Evolutionary conservation across 768 basidiomycete species (phyloP).

Genomic region (Trametes gibbosa): DNA sequence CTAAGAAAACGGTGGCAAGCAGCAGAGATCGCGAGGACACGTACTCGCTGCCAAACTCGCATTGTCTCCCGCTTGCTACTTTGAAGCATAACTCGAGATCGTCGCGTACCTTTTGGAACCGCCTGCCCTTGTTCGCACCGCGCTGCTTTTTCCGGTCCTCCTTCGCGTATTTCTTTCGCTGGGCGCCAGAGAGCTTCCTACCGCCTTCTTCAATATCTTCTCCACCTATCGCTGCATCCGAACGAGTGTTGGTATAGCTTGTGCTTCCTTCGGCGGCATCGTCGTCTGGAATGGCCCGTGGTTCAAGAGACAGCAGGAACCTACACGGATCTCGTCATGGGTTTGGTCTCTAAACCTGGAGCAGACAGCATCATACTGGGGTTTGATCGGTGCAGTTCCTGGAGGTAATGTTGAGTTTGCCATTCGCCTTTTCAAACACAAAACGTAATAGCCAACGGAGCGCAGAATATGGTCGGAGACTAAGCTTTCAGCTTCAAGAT

Average conservation of each 20-base stretch:
- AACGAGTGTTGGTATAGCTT: conserved; percentile 28
- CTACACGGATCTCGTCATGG: conserved; percentile 24
- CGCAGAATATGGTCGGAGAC: no score
- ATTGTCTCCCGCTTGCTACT: conserved; percentile 65
- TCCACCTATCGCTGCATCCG: conserved; percentile 4
- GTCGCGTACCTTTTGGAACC: conserved; percentile 75
- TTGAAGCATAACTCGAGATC: conserved; percentile 82
- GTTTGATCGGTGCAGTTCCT: conserved; percentile 47
- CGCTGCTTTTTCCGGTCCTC: conserved; percentile 70
- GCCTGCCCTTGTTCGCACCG: conserved; percentile 82
- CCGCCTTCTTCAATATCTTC: conserved; percentile 20
- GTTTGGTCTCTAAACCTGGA: no score
- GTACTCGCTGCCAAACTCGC: conserved; percentile 68
- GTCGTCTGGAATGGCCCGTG: conserved; percentile 42
- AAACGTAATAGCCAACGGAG: no score
- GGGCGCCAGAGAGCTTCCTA: conserved; percentile 34
- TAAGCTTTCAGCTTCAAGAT: no score
- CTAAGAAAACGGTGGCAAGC: background rate
- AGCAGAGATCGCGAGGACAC: conserved; percentile 24
- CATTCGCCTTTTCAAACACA: background rate
- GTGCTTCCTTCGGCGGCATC: conserved; percentile 64
- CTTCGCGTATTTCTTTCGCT: conserved; percentile 48
- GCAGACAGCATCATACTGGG: no score
- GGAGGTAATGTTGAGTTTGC: conserved; percentile 8
- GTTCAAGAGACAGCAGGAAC: conserved; percentile 36